Conservation (phyloP, 352 stramenopile genomes). For the Globisporangium nagaii region DNA sequence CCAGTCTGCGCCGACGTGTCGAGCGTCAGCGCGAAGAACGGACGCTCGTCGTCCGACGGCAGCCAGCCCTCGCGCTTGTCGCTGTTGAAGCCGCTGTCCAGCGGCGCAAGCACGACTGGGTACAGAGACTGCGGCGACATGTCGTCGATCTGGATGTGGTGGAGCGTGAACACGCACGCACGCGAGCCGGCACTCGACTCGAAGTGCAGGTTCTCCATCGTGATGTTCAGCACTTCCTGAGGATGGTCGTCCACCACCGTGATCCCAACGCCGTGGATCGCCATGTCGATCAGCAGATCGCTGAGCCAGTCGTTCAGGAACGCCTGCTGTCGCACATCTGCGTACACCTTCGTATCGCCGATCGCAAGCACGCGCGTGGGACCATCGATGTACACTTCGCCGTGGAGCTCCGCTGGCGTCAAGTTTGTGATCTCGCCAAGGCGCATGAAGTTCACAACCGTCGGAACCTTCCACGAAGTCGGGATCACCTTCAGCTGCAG, state of each 20-base stretch:
- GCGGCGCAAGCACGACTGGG: slow-evolving; percentile 65
- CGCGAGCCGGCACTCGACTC: slow-evolving; percentile 45
- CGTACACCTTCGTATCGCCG: slow-evolving; percentile 63
- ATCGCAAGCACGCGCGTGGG: slow-evolving; percentile 75
- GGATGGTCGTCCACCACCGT: slow-evolving; percentile 76
- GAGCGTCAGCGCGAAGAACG: slow-evolving; percentile 63
- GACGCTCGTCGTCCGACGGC: slow-evolving; percentile 61
- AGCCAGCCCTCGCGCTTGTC: slow-evolving; percentile 84
- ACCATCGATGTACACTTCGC: slow-evolving; percentile 84
- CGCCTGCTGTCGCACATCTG: slow-evolving; percentile 43
- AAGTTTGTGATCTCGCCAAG: slow-evolving; percentile 58
- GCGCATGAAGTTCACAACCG: slow-evolving; percentile 66
- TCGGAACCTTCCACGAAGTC: slow-evolving; percentile 61
- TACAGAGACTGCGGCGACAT: slow-evolving; percentile 74
- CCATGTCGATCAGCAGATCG: slow-evolving; percentile 68
- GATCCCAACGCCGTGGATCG: slow-evolving; percentile 66
- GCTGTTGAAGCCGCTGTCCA: slow-evolving; percentile 86
- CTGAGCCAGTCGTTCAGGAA: slow-evolving; percentile 70
- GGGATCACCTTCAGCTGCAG: slow-evolving; percentile 56
- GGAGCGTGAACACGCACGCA: slow-evolving; percentile 48
- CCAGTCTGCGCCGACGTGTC: slow-evolving; percentile 60
- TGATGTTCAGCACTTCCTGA: slow-evolving; percentile 82
- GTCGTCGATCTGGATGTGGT: slow-evolving; percentile 85
- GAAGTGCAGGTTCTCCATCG: slow-evolving; percentile 78
- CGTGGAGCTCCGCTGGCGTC: slow-evolving; percentile 49